Percentiles rank a stretch among this genome's conserved stretches.
Conservation (phyloP, 2,329 filamentous ascomycete genomes). For the Penicillium sp. region DNA sequence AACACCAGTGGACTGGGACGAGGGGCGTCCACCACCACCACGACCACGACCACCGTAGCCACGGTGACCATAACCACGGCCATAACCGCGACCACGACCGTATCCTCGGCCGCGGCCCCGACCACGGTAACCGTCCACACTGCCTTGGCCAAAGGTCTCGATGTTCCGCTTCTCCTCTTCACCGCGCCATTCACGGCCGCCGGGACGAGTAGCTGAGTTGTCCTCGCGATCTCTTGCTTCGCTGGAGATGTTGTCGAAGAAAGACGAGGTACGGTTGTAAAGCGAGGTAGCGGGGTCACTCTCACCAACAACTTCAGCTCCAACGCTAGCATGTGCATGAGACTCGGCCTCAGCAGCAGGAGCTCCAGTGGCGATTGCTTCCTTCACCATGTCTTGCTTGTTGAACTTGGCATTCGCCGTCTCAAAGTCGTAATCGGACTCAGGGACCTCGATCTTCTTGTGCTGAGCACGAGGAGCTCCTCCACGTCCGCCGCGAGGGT, state of each 20-base stretch:
- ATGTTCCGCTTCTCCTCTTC: conserved; percentile 96
- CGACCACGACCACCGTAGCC: conserved; percentile 39
- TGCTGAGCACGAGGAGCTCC: conserved; percentile 48
- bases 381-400: conserved; percentile 82
- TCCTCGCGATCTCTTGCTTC: conserved; percentile 87
- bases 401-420: conserved; percentile 85
- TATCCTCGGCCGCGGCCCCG: conserved; percentile 72
- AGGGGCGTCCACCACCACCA: conserved; percentile 40
- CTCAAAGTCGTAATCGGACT: conserved; percentile 90
- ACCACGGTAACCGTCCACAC: conserved; percentile 84
- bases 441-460: conserved; percentile 81
- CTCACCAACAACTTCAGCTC: conserved; percentile 26
- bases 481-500: conserved; percentile 48
- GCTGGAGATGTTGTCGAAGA: conserved; percentile 98
- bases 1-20: conserved; percentile 41
- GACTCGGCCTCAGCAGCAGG: conserved; percentile 59
- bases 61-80: conserved; percentile 47
- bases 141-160: conserved; percentile 96
- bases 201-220: conserved; percentile 62
- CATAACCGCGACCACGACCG: conserved; percentile 72
- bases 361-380: conserved; percentile 77
- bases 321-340: conserved; percentile 43
- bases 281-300: conserved; percentile 45
- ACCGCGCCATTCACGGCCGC: conserved; percentile 82
- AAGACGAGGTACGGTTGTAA: conserved; percentile 87